Conservation (phyloP, 1,284 basidiomycete genomes). For the Irpex sp. region DNA sequence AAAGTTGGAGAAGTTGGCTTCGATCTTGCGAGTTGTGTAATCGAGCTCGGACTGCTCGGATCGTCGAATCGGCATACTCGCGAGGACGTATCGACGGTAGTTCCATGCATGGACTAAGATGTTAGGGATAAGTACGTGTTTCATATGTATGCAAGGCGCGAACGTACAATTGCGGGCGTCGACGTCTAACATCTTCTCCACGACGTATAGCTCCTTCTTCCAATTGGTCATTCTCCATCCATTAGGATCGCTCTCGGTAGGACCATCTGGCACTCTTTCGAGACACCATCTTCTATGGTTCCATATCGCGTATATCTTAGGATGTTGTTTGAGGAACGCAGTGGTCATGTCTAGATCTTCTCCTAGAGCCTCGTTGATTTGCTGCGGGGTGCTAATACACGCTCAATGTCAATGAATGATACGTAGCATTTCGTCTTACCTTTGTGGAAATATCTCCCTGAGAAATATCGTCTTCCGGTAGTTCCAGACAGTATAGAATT, state of each 20-base stretch:
- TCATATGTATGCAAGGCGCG: neutral
- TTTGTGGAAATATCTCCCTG: constrained; percentile 63
- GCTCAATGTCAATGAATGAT: constrained; percentile 2
- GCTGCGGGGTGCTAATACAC: constrained; percentile 47
- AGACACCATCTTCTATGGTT: constrained; percentile 94
- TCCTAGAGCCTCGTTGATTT: constrained; percentile 59
- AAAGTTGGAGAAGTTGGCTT: constrained; percentile 94
- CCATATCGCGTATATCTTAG: constrained; percentile 97
- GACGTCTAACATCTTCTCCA: constrained; percentile 84
- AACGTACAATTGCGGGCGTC: constrained; percentile 89
- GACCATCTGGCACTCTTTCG: constrained; percentile 73
- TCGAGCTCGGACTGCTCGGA: constrained; percentile 59
- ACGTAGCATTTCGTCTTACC: constrained; percentile 36
- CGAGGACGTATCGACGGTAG: constrained; percentile 81
- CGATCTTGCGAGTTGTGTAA: constrained; percentile 89
- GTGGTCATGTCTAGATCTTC: constrained; percentile 81
- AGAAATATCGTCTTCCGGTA: constrained; percentile 77
- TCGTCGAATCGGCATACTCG: constrained; percentile 55
- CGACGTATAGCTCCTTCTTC: constrained; percentile 78
- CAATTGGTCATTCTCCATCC: constrained; percentile 75
- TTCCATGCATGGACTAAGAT: constrained; percentile 84
- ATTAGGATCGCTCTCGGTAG: constrained; percentile 38
- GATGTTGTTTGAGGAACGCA: constrained; percentile 72
- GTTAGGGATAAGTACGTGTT: too few relatives aligned
- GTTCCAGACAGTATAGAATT: constrained; percentile 94